Evolutionary conservation across 352 stramenopile genomes (phyloP), one percentile per base, ranked within the genome.

Genomic region (Phytopythium litorale): DNA sequence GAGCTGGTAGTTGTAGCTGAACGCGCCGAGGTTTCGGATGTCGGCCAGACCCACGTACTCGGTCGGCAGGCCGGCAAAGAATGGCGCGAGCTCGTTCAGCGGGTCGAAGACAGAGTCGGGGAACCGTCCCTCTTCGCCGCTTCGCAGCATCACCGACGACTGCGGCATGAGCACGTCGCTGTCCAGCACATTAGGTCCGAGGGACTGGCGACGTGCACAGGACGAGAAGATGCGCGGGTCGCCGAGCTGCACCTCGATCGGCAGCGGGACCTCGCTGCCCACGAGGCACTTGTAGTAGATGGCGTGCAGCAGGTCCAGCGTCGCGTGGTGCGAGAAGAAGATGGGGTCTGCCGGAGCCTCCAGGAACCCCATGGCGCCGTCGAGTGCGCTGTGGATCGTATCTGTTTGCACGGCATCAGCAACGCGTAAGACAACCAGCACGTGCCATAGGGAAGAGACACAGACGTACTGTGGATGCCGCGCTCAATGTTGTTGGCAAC

Each of bases 1-100:
- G 69, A 93, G 84, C 64, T 92, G 72, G 63, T 95, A 95, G 70
- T 92, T 93, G 78, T 93, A 96, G 74, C 83, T 93, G 67, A 84
- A 88, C 0, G 62, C 64, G 16, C 84, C 84, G 45, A 96, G 70
- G 52, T 93, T 75, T 23, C 80, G 84, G 57, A 89, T 78, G 56
- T 95, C 87, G 16, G 83, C 88, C 51, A 84, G 66, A 56, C 80
- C 80, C 65, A 87, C 33, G 63, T 95, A 95, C 28, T 88, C 75
- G 0, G 65, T 72, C 16, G 84, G 79, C 15, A 96, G 70, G 18
- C 65, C 37, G 9, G 64, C 66, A 51, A 92, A 92, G 49, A 85
- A 89, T n/a, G 63, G 75, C 11, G 64, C 68, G 11, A 92, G 67
- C 33, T 70, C 66, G 56, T 81, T 92, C 37, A 63, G 64, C 23